Base-by-base conservation (phyloP, 495 filamentous ascomycete genomes). In the Aspergillus asperescens region DNA sequence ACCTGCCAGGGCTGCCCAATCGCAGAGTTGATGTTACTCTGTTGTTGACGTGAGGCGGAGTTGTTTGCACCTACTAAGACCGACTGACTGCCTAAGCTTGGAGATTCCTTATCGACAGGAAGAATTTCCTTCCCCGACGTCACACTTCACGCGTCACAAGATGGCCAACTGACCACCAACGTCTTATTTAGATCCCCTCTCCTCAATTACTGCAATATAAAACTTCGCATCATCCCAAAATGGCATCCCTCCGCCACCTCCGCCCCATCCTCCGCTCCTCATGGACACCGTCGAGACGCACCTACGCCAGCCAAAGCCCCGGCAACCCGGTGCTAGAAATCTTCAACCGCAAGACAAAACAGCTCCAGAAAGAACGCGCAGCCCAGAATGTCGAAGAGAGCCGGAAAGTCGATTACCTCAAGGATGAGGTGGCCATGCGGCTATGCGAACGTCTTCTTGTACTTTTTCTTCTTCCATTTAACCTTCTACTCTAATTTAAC, bases 361-460 rank as follows among this genome's bases (percentile, higher is more conserved):
- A 85, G 67, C 72, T 93, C 19, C 94, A 99, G 63, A 90, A 87
- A 62, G 89, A 96, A 67, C 83, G 93, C 20, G 85, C 91, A 7
- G 90, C 88, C 5, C 61, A 66, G 27, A 74, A 95, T 65, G 75
- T 80, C 28, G 81, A 89, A 56, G 63, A 70, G 38, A 90, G 90
- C 62, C 77, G 90, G 7, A 80, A 84, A 54, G 84, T 87, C 29
- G 94, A 96, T 68, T 96, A 96, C 66, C 71, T 99, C 45, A 87
- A 89, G 62, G 89, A 96, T 67, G 93, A 96, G 65, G 85, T 96
- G 1, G 92, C 94, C 23, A 73, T 73, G 34, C 81, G 94, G 40
- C 76, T 99, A 25, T 90, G 85, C 61, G 93, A 96, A 57, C 81
- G 94, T 20, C 75, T 99, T 37, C 71, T 96, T 60, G 90, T 94